Percentiles rank a stretch among this genome's conserved stretches.
Conservation (phyloP, 345 rosid species). For the Rhizophora apiculata region DNA sequence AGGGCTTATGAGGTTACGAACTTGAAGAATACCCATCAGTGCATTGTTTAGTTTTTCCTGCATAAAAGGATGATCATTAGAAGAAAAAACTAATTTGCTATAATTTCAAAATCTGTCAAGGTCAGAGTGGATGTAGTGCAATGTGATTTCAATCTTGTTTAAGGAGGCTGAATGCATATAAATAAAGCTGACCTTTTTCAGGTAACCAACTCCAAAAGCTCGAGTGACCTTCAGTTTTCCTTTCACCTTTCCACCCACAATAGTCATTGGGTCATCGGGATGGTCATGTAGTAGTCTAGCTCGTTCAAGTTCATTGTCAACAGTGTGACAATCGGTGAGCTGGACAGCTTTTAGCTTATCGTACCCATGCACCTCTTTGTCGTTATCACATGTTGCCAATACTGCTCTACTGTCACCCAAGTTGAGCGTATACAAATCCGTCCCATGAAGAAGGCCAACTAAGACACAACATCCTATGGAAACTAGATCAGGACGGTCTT, state of each 20-base stretch:
- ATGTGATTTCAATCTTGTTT: constrained; percentile 1
- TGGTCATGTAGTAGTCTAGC: constrained; percentile 61
- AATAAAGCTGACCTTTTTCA: constrained; percentile 58
- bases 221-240: constrained; percentile 95
- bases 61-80: constrained; percentile 10
- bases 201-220: constrained; percentile 92
- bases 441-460: constrained; percentile 74
- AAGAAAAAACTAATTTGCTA: neutral
- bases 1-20: constrained; percentile 82
- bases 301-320: constrained; percentile 76
- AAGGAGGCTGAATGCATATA: neutral
- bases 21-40: constrained; percentile 86
- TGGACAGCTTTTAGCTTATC: constrained; percentile 67
- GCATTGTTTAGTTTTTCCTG: constrained; percentile 88
- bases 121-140: neutral
- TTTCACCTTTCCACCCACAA: constrained; percentile 77
- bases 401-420: constrained; percentile 97
- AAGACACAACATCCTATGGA: constrained; percentile 93
- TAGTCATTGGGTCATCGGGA: constrained; percentile 69
- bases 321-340: constrained; percentile 83
- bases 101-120: neutral
- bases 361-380: constrained; percentile 19
- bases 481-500: constrained; percentile 91
- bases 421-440: constrained; percentile 69
- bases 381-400: constrained; percentile 58